Conservation (phyloP, 1,284 basidiomycete species). For the Earliella scabrosa region DNA sequence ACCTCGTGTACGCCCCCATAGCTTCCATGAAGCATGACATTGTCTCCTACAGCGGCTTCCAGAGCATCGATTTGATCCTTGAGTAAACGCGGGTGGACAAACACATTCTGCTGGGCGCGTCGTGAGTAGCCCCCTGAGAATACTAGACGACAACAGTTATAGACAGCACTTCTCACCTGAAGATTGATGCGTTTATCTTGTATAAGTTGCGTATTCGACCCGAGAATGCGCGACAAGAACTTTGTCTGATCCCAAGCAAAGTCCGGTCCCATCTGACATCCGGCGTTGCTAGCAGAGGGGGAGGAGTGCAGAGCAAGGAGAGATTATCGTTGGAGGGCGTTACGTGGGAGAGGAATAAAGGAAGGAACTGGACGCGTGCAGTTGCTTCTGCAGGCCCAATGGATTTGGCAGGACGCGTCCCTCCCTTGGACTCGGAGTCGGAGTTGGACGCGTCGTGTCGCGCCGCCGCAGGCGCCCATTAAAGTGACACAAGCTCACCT, state of each 20-base stretch:
- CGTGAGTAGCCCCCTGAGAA: not conserved
- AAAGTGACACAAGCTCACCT: too few species aligned
- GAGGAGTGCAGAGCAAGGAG: not conserved
- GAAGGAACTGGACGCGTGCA: not conserved
- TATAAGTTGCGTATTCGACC: slow-evolving; percentile 9
- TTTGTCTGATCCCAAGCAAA: slow-evolving; percentile 12
- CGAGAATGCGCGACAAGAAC: slow-evolving; percentile 11
- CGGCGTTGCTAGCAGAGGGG: not conserved
- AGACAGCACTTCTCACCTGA: slow-evolving; percentile 1
- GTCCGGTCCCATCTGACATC: slow-evolving; percentile 13
- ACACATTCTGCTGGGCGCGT: slow-evolving; percentile 4
- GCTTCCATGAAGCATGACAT: not conserved
- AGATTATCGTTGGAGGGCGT: not conserved
- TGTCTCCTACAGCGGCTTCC: slow-evolving; percentile 12
- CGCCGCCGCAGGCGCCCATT: slow-evolving; percentile 2
- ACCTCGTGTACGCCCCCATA: not conserved
- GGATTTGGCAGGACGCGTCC: not conserved
- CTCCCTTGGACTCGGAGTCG: too few species aligned
- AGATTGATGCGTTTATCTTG: slow-evolving; percentile 5
- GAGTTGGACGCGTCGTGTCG: slow-evolving; percentile 10
- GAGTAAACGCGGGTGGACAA: slow-evolving; percentile 6
- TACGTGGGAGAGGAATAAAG: not conserved
- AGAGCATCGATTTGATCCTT: slow-evolving; percentile 11
- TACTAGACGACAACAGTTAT: not conserved
- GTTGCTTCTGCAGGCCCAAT: too few species aligned